Evolutionary conservation across 495 filamentous ascomycete species (phyloP).

Genomic region (Trichoderma virens): DNA sequence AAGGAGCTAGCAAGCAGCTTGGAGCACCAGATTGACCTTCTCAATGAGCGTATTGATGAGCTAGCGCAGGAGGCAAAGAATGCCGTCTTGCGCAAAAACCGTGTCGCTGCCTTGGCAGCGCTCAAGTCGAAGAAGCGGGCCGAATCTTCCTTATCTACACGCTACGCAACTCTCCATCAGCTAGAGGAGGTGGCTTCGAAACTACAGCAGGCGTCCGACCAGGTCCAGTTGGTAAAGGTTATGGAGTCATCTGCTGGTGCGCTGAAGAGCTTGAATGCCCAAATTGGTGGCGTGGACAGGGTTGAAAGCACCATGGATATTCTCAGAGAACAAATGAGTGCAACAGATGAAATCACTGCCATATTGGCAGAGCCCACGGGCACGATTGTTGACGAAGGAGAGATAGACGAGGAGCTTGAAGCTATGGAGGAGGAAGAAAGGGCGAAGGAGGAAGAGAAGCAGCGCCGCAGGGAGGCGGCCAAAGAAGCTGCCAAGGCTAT

Average conservation of each 20-base stretch:
- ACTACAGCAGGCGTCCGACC: constrained; percentile 78
- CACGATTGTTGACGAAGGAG: constrained; percentile 58
- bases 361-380: constrained; percentile 56
- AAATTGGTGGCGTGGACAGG: constrained; percentile 67
- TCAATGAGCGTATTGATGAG: constrained; percentile 46
- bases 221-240: constrained; percentile 68
- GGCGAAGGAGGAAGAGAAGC: constrained; percentile 43
- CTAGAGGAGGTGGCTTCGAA: constrained; percentile 71
- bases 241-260: constrained; percentile 72
- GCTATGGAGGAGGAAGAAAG: constrained; percentile 62
- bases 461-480: constrained; percentile 18
- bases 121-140: constrained; percentile 76
- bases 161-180: constrained; percentile 64
- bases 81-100: constrained; percentile 62
- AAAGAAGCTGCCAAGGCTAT: constrained; percentile 28
- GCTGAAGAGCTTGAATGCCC: constrained; percentile 61
- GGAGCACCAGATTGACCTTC: constrained; percentile 44
- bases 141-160: constrained; percentile 60
- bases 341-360: constrained; percentile 63
- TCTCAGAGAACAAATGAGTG: constrained; percentile 70
- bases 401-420: constrained; percentile 84
- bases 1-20: constrained; percentile 58
- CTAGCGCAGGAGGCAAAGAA: constrained; percentile 56
- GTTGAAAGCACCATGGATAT: constrained; percentile 69
- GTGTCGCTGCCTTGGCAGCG: constrained; percentile 62